A percentile compares a stretch with the other conserved stretches of the same genome.
These are phyloP conservation scores for Didymella pinodella DNA, from an alignment of 2,329 filamentous ascomycete species.

Conservation along the genomic window DNA sequence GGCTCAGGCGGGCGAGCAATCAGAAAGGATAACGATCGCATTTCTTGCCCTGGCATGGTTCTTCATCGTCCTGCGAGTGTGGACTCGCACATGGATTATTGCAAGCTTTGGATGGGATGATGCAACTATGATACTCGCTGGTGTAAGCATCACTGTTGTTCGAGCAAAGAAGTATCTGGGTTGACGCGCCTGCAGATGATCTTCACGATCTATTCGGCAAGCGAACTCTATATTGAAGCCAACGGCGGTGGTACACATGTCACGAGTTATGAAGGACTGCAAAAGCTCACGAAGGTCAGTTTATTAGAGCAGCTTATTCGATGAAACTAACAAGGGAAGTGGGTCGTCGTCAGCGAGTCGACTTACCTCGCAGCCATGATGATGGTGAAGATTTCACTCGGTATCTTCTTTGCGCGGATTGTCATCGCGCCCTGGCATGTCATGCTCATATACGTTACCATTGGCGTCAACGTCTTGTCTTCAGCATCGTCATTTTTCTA, in stretches of 20 bases:
- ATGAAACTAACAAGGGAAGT: conserved; percentile 34
- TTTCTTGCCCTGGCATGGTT: conserved; percentile 51
- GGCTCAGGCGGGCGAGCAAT: conserved; percentile 30
- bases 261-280: conserved; percentile 31
- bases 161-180: background rate
- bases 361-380: conserved; percentile 53
- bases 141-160: conserved; percentile 29
- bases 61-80: conserved; percentile 51
- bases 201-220: conserved; percentile 44
- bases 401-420: conserved; percentile 56
- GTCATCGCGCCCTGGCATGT: conserved; percentile 53
- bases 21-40: conserved; percentile 41
- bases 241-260: conserved; percentile 48
- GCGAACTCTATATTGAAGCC: conserved; percentile 38
- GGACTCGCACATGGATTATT: conserved; percentile 51
- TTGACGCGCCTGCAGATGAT: conserved; percentile 37
- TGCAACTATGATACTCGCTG: conserved; percentile 50
- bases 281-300: conserved; percentile 41
- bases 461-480: conserved; percentile 50
- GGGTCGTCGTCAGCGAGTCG: conserved; percentile 46
- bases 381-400: conserved; percentile 55
- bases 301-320: background rate
- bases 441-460: conserved; percentile 43
- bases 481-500: conserved; percentile 58
- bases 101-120: conserved; percentile 57